Evolutionary conservation across 768 basidiomycete genomes (phyloP).

Genomic region (Russula dissimulans): DNA sequence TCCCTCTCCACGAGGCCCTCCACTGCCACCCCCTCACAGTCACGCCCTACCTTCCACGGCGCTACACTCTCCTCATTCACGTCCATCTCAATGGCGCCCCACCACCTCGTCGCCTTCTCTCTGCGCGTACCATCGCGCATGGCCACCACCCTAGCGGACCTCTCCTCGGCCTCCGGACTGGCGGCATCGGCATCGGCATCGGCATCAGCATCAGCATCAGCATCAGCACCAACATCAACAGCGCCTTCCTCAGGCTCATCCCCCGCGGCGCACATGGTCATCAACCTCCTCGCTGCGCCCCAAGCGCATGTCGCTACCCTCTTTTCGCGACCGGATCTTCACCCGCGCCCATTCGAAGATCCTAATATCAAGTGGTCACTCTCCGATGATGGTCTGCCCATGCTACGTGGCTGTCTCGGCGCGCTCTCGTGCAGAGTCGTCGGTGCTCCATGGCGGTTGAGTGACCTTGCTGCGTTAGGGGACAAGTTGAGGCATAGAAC

Average conservation of each 20-base stretch:
- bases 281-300: slow-evolving; percentile 69
- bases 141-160: slow-evolving; percentile 46
- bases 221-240: background rate
- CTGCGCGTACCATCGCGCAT: slow-evolving; percentile 85
- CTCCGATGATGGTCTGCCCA: slow-evolving; percentile 47
- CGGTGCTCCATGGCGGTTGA: slow-evolving; percentile 48
- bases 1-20: background rate
- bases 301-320: slow-evolving; percentile 53
- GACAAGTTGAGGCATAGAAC: slow-evolving; percentile 15
- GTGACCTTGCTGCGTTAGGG: slow-evolving; percentile 38
- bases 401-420: slow-evolving; percentile 54
- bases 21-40: background rate
- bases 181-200: background rate
- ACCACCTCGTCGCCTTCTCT: slow-evolving; percentile 83
- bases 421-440: slow-evolving; percentile 66
- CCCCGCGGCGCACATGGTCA: slow-evolving; percentile 46
- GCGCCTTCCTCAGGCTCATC: slow-evolving; percentile 15
- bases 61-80: slow-evolving; percentile 92
- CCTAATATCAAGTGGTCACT: slow-evolving; percentile 31
- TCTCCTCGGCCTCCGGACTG: slow-evolving; percentile 15
- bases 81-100: slow-evolving; percentile 82
- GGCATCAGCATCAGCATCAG: background rate
- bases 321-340: slow-evolving; percentile 66
- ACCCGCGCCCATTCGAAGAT: slow-evolving; percentile 49
- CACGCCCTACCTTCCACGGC: slow-evolving; percentile 51